Evolutionary conservation across 768 basidiomycete species (phyloP), one percentile per base, ranked within the genome.

Genomic region (Lactifluus rugatus): DNA sequence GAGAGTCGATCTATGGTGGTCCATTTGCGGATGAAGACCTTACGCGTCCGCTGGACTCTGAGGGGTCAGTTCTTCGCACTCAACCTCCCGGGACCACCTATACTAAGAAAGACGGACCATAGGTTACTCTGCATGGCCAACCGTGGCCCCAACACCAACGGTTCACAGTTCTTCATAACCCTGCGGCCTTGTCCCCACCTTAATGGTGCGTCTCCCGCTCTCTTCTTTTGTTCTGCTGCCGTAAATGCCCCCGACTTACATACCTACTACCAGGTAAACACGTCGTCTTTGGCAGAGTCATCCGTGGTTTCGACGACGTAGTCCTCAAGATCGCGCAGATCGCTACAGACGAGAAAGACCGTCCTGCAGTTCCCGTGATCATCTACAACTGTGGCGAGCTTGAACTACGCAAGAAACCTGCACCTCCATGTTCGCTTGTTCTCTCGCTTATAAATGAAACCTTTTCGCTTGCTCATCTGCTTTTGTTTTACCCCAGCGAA

Each of bases 41-140:
- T 32, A 73, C 75, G 42, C 76, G 74, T 32, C 75, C 80, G 0
- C 70, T 90, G 21, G 86, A 92, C 62, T 70, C 80, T 0, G 79
- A 82, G 66, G 90, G 84, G 72, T 82, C 21, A 25, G 59, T 62
- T 37, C 44, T 28, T 10, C n/a, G 19, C 34, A n/a, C 23, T 25
- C 1, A 14, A 11, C 6, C 53, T 16, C n/a, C 17, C 47, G 51
- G 11, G 13, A 34, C 34, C 34, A 39, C 50, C 50, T 19, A 14
- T 23, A 21, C 19, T 50, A 32, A 51, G 31, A 48, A 37, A n/a
- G 42, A 6, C 19, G 9, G 25, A 26, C 34, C 8, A 23, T 63
- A 84, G 82, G 13, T 72, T 94, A 26, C 73, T 95, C 11, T 90
- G 89, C 65, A 95, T 94, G 93, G 92, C 92, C 10, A 95, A 95